Conservation (phyloP, 768 basidiomycete species). For the Podaxis rugospora region DNA sequence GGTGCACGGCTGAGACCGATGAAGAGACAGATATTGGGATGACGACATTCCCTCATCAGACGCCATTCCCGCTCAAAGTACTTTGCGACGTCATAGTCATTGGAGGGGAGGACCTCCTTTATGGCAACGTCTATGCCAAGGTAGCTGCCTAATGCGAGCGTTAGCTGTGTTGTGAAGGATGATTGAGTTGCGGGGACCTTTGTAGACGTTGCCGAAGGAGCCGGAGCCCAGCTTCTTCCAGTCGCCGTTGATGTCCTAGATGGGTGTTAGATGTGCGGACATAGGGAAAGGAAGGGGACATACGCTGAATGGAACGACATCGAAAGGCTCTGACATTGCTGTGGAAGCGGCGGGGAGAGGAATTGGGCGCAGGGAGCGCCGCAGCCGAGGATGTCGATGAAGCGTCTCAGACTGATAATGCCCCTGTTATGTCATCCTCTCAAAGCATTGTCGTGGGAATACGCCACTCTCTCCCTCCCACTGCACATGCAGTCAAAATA, state of each 20-base stretch:
- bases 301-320: constrained; percentile 85
- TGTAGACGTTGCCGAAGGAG: constrained; percentile 91
- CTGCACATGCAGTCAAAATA: no score
- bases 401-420: constrained; percentile 4
- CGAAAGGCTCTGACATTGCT: constrained; percentile 65
- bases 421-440: constrained; percentile 10
- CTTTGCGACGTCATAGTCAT: constrained; percentile 90
- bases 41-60: constrained; percentile 92
- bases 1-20: constrained; percentile 85
- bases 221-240: constrained; percentile 93
- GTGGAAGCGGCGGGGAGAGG: constrained; percentile 2
- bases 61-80: constrained; percentile 99
- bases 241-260: constrained; percentile 78
- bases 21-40: constrained; percentile 91
- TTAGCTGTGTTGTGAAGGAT: not conserved
- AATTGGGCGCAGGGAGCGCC: not conserved
- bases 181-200: constrained; percentile 38
- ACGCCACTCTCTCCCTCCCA: not conserved
- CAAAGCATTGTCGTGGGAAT: not conserved
- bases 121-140: constrained; percentile 96
- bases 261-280: constrained; percentile 10
- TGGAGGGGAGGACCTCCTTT: constrained; percentile 92
- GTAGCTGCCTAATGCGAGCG: constrained; percentile 59
- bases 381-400: not conserved
- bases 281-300: constrained; percentile 18